Conservation (phyloP, 495 filamentous ascomycete species). For the Xylaria venustula region DNA sequence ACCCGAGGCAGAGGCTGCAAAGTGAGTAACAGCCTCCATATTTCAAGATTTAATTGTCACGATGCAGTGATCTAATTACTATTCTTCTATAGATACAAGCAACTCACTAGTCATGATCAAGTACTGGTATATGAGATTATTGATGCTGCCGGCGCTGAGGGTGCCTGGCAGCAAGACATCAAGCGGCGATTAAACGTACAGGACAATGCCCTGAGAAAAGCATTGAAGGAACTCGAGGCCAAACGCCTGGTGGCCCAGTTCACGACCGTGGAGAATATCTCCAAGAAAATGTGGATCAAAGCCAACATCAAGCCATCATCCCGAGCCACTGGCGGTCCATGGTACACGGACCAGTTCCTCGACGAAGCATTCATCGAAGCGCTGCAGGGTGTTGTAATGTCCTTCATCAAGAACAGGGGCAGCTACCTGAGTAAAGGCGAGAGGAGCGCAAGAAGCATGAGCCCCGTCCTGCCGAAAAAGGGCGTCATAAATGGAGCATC, state of each 20-base stretch:
- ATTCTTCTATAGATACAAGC: constrained; percentile 54
- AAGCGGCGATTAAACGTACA: constrained; percentile 73
- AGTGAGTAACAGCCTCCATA: constrained; percentile 45
- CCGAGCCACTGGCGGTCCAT: constrained; percentile 86
- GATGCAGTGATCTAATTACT: constrained; percentile 8
- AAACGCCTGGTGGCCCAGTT: constrained; percentile 57
- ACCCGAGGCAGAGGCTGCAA: constrained; percentile 66
- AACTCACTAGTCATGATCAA: constrained; percentile 64
- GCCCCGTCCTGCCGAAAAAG: constrained; percentile 41
- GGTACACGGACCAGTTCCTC: constrained; percentile 85
- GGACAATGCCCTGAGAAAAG: constrained; percentile 70
- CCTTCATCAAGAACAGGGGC: constrained; percentile 66
- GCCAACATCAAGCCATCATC: constrained; percentile 73
- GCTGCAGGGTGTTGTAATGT: constrained; percentile 64
- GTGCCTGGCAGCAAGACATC: constrained; percentile 84
- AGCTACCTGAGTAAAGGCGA: constrained; percentile 55
- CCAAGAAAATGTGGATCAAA: constrained; percentile 83
- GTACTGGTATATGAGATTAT: constrained; percentile 80
- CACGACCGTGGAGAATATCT: constrained; percentile 62
- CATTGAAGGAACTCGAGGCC: constrained; percentile 72
- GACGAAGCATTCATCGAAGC: constrained; percentile 82
- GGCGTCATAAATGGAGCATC: constrained; percentile 38
- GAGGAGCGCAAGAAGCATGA: constrained; percentile 18
- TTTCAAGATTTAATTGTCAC: background rate
- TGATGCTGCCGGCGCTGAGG: constrained; percentile 74